Evolutionary conservation across 1,139 yeast species (phyloP).

Genomic region (Blastobotrys buckinghamii): DNA sequence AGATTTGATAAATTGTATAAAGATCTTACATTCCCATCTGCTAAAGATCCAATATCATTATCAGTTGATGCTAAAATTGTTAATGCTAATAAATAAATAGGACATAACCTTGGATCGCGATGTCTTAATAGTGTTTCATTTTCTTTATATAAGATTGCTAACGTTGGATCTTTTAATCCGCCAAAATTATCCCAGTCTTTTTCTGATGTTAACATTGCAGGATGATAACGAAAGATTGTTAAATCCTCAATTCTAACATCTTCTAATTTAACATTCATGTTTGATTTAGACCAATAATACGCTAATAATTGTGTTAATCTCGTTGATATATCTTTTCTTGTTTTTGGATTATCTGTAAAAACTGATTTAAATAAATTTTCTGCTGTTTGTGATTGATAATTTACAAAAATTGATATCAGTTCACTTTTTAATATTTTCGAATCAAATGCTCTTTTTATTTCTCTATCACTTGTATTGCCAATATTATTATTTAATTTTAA

Average conservation of each 20-base stretch:
- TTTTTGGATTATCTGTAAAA: background rate
- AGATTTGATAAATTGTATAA: background rate
- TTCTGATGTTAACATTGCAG: background rate
- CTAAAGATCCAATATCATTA: background rate
- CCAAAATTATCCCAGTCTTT: background rate
- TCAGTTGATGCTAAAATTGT: background rate
- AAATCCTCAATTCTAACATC: background rate
- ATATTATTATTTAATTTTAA: too few species aligned
- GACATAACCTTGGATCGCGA: conserved; percentile 2
- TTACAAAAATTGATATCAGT: background rate
- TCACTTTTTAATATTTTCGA: background rate
- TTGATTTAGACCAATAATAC: background rate
- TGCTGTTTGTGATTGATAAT: background rate
- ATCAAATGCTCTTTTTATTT: background rate
- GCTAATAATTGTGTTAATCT: background rate
- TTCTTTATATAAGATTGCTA: background rate
- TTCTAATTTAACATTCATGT: background rate
- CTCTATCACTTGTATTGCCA: background rate
- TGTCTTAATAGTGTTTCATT: background rate
- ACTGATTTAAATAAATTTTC: background rate
- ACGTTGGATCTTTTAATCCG: background rate
- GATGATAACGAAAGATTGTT: background rate
- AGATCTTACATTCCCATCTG: background rate
- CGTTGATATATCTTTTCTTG: background rate
- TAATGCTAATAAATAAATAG: conserved; percentile 3